Base-by-base conservation (phyloP, 768 basidiomycete genomes). In the Pisolithus sp. region DNA sequence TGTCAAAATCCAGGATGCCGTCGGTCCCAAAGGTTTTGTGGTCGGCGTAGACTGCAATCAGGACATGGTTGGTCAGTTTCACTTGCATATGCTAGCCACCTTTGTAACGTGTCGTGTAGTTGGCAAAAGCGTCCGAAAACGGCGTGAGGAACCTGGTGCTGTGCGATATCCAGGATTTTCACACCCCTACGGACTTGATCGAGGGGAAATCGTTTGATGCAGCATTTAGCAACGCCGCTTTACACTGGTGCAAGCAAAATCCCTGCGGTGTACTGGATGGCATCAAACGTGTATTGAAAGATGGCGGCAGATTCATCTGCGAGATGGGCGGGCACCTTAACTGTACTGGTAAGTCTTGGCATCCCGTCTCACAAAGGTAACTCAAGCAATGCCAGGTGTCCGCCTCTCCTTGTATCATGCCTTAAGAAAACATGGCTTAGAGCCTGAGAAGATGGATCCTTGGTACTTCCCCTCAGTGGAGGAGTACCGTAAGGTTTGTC, bases 171-270 rank as follows among this genome's bases (percentile, higher is more conserved):
- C 83, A 85, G 56, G 52, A 61, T 13, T 60, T 80, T 30, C 59
- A 64, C 21, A 57, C 76, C 7, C 73, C 74, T 0, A 43, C 57
- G 15, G 61, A 67, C 0, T 51, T 58, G 0, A 56, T 58, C 17
- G 49, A 59, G 23, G 69, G 70, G 7, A 70, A 68, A 24, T 71
- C 72, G 44, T 89, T 83, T 55, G 86, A 91, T 60, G 82, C 80
- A 0, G 84, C 86, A 2, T 93, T 93, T 71, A 85, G 83, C 49
- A 90, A 86, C 55, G 88, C 92, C 0, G 75, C 78, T 4, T 62
- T 93, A 55, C 91, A 94, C 59, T 93, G 90, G 91, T 93, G 89
- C 68, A 92, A 89, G 65, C 69, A 71, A 5, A 73, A 85, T 57
- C 92, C 91, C 1, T 64, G 60, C 2, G 82, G 79, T 1, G 89